Evolutionary conservation across 2,329 filamentous ascomycete species (phyloP), one percentile per base, ranked within the genome.

Genomic region (Mycocentrospora acerina): DNA sequence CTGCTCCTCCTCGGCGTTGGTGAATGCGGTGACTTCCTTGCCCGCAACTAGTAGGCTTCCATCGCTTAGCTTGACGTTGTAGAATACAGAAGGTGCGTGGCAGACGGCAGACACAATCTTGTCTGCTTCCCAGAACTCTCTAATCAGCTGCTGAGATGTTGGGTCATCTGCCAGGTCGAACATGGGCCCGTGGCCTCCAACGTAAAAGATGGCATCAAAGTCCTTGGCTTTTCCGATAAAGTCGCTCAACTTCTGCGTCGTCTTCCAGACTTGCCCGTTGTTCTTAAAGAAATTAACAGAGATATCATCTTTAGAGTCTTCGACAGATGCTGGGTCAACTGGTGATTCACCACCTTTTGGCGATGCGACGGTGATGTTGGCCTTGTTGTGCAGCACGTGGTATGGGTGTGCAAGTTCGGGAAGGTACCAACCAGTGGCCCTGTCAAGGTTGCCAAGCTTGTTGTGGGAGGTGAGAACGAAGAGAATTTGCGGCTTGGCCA

Each of bases 401-500:
- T 67, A 70, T 11, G 67, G 66, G 43, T 69, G 62, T 1, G 63
- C 61, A 25, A 62, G 55, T 32, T 64, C 66, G 2, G 66, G 65
- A 12, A 88, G 70, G 60, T 80, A 88, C 85, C 85, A 88, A 48
- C 85, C 85, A 0, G 84, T 87, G 8, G 77, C 76, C 37, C 70
- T 66, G 46, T 66, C 63, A 29, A 60, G 65, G 53, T 61, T 55
- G 35, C 69, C 70, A 35, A 76, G 65, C 44, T 69, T 65, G 48
- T 66, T 64, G 62, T 79, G 74, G 44, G 83, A 88, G 49, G 82
- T 86, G 46, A 88, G 79, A 41, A 89, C 80, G 64, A 88, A 70
- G 70, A 89, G 83, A 48, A 88, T 70, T 64, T 84, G 85, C 26
- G 75, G 74, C n/a, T n/a, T n/a, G 28, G 34, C 42, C 37, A 41